phyloP scores from a whole-genome alignment of 306 rosid genomes.

The Pueraria montana region DNA sequence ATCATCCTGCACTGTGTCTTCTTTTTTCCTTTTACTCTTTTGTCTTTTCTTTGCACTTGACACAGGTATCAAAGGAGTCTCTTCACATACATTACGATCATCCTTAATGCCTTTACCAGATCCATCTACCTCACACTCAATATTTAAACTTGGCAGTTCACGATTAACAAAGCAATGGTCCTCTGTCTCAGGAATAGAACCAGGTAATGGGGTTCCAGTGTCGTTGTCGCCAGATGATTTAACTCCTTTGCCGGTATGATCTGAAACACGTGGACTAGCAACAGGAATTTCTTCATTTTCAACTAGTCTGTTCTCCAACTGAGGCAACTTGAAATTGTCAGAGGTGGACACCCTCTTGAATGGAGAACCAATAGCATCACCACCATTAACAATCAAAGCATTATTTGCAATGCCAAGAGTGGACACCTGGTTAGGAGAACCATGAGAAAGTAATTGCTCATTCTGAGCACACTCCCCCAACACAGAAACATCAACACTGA shows the following conservation, averaged over 20 bases:
- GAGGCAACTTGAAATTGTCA: slow-evolving; percentile 5
- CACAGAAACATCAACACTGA: slow-evolving; percentile 55
- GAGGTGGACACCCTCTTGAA: slow-evolving; percentile 19
- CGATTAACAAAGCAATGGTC: not conserved
- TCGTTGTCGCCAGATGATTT: slow-evolving; percentile 10
- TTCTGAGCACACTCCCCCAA: slow-evolving; percentile 35
- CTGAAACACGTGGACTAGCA: slow-evolving; percentile 40
- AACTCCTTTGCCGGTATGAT: slow-evolving; percentile 26
- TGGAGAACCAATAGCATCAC: slow-evolving; percentile 10
- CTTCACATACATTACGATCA: not conserved
- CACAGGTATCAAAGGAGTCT: slow-evolving; percentile 11
- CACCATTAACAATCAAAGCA: slow-evolving; percentile 24
- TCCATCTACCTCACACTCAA: slow-evolving; percentile 40
- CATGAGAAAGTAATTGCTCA: slow-evolving; percentile 34
- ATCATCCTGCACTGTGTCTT: slow-evolving; percentile 26
- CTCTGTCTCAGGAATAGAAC: slow-evolving; percentile 14
- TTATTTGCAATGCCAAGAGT: slow-evolving; percentile 35
- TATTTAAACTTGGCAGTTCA: slow-evolving; percentile 24
- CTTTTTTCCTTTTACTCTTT: slow-evolving; percentile 37
- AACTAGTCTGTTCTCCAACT: slow-evolving; percentile 19
- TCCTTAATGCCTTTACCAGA: slow-evolving; percentile 35
- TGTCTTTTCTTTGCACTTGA: slow-evolving; percentile 42
- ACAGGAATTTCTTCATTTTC: slow-evolving; percentile 27
- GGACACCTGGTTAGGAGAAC: slow-evolving; percentile 33
- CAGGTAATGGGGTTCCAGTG: not conserved